Base-by-base conservation (phyloP, 352 stramenopile species). In the Halophytophthora polymorphica region DNA sequence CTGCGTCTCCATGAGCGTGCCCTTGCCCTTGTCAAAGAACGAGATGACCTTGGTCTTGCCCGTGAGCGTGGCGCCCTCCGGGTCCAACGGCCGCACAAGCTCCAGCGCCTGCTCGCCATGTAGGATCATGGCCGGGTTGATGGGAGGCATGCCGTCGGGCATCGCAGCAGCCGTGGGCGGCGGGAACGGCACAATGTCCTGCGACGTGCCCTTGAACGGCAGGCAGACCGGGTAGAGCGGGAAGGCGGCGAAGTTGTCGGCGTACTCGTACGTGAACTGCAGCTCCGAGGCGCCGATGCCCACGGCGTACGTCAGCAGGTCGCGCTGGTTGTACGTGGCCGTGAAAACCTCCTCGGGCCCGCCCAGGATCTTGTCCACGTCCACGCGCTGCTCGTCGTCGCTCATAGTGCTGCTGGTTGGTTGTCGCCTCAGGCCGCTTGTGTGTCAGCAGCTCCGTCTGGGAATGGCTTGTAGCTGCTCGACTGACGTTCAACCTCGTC, bases 171-270 rank as follows among this genome's bases (percentile, higher is more conserved):
- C 55, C 31, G 72, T 87, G 45, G 83, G 70, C 11, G 80, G 80
- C n/a, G 89, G 89, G 69, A 94, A 96, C 13, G 80, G 68, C 50
- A 96, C 83, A 21, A 96, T 72, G 47, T 96, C 86, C 28, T 95
- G 83, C 37, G 77, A 90, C 41, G 76, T 69, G 55, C 85, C 88
- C 59, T 96, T 96, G 64, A 96, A 97, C 23, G 68, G 60, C 45
- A 97, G 64, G 58, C 88, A 84, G 38, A 96, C 79, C 2, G 88
- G 83, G 71, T 93, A 97, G 21, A 93, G 70, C 13, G 89, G 88
- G 69, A 97, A 97, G 6, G 84, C 86, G 14, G 71, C 64, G 65
- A 96, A 97, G 45, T 79, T 73, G 28, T 88, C 80, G 49, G 90
- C 50, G 53, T 75, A 88, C 61, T 97, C 89, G 69, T 96, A 93